Base-by-base conservation (phyloP, 306 rosid genomes). In the Albizia julibrissin region DNA sequence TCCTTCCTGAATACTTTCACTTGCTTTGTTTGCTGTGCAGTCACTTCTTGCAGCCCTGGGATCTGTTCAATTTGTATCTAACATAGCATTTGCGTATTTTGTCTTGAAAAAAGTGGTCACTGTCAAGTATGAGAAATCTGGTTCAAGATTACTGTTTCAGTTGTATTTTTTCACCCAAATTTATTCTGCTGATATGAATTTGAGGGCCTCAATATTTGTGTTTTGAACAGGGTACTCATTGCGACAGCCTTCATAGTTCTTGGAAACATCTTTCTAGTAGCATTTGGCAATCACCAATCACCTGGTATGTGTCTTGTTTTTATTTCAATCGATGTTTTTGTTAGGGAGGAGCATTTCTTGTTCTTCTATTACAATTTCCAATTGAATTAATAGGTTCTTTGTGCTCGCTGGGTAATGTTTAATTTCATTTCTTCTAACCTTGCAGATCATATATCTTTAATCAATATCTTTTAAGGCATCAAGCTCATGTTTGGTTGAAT, bases 11-110 rank as follows among this genome's bases (percentile, higher is more conserved):
- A 69, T 49, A 31, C 67, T 37, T 56, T 80, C 46, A 11, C 15
- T 44, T 79, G 19, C 82, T 58, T 61, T 78, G 5, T 66, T 14
- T 78, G 18, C 69, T 37, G 72, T 87, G 89, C 97, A 93, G 99
- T 95, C 99, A 74, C 98, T 95, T 92, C 98, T 95, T 84, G 99
- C 99, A 10, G 99, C 99, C 54, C 89, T 95, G 83, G 99, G 99
- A 88, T 95, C 99, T 72, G 87, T 95, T 82, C 99, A 95, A 84
- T 95, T 93, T 86, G 92, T 95, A 74, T 93, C 99, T 77, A 95
- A 95, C 90, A 94, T 95, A 77, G 99, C 99, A 49, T 95, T 95
- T 74, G 94, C 99, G 31, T 93, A 93, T 87, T 93, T 95, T 70
- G 99, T 95, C 74, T 84, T 95, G 92, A 90, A 92, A 92, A 92